A percentile compares a stretch with the other conserved stretches of the same genome.
Evolutionary conservation across 176 grass and related monocot genomes (phyloP).

Genomic region (Carex cristatella): DNA sequence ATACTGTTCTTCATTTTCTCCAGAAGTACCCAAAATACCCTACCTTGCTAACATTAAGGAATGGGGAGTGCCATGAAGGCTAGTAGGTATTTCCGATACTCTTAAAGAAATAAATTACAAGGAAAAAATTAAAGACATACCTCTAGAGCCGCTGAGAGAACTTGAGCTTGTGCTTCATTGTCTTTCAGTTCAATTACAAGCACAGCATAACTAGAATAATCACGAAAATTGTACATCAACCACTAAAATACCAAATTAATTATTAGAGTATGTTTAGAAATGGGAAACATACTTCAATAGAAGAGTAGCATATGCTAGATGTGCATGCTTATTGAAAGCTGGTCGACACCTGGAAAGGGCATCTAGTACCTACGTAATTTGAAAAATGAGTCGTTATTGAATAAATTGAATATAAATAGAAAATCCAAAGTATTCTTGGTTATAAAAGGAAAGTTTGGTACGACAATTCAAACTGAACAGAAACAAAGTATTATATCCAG

Average conservation of each 20-base stretch:
- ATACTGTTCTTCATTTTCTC: neutral
- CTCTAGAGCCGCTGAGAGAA: slow-evolving; percentile 86
- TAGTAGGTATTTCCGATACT: neutral
- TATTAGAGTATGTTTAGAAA: neutral
- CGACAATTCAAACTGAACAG: neutral
- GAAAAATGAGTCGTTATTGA: slow-evolving; percentile 11
- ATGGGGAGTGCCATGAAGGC: neutral
- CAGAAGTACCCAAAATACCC: neutral
- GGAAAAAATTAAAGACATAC: slow-evolving; percentile 23
- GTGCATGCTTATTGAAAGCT: slow-evolving; percentile 80
- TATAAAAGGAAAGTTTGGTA: neutral
- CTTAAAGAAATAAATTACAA: neutral
- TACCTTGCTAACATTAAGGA: neutral
- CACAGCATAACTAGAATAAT: slow-evolving; percentile 60
- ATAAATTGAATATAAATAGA: slow-evolving; percentile 7
- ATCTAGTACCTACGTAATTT: slow-evolving; percentile 72
- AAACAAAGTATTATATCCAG: neutral
- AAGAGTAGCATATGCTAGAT: slow-evolving; percentile 82
- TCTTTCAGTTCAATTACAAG: slow-evolving; percentile 84
- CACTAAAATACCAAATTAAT: neutral
- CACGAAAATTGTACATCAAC: neutral
- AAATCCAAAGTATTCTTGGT: neutral
- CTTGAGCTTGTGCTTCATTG: slow-evolving; percentile 75
- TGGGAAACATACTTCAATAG: slow-evolving; percentile 72
- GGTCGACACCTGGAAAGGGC: slow-evolving; percentile 52